phyloP scores from a whole-genome alignment of 2,329 filamentous ascomycete species.

The Ophiocordyceps unilateralis region DNA sequence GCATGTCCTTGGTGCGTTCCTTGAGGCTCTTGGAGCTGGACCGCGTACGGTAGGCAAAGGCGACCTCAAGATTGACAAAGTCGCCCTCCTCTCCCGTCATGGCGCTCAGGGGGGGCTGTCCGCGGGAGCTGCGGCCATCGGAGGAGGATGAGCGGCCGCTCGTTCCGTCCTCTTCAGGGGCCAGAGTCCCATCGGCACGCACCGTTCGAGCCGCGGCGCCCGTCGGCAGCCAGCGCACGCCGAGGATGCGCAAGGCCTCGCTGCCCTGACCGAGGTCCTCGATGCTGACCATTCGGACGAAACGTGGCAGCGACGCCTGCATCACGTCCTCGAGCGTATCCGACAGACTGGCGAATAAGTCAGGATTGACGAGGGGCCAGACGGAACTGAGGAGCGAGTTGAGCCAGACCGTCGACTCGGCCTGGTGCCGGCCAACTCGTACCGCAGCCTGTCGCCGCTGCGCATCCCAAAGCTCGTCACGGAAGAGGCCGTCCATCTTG shows the following conservation, averaged over 20 bases:
- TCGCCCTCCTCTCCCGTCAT: slow-evolving; percentile 66
- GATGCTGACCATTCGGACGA: slow-evolving; percentile 58
- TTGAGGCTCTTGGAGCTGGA: slow-evolving; percentile 44
- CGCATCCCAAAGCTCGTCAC: slow-evolving; percentile 54
- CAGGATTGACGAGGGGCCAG: slow-evolving; percentile 62
- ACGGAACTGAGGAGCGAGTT: slow-evolving; percentile 50
- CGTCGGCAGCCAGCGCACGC: slow-evolving; percentile 54
- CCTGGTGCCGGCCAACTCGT: slow-evolving; percentile 22
- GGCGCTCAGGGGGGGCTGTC: slow-evolving; percentile 24
- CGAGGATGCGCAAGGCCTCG: slow-evolving; percentile 52
- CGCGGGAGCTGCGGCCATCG: neutral
- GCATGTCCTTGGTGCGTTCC: slow-evolving; percentile 47
- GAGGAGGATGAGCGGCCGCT: slow-evolving; percentile 4
- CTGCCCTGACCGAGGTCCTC: slow-evolving; percentile 63
- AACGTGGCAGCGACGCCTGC: slow-evolving; percentile 54
- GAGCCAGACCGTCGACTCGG: slow-evolving; percentile 55
- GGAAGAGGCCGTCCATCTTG: slow-evolving; percentile 43
- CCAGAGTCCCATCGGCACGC: slow-evolving; percentile 36
- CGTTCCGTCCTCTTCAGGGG: slow-evolving; percentile 10
- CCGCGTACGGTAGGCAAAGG: slow-evolving; percentile 53
- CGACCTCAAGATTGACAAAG: slow-evolving; percentile 61
- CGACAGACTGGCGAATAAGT: slow-evolving; percentile 49
- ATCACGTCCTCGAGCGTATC: slow-evolving; percentile 66
- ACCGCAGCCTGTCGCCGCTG: slow-evolving; percentile 32
- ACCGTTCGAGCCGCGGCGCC: slow-evolving; percentile 50